Base-by-base conservation (phyloP, 2,329 filamentous ascomycete species). In the Penicillium sp. region DNA sequence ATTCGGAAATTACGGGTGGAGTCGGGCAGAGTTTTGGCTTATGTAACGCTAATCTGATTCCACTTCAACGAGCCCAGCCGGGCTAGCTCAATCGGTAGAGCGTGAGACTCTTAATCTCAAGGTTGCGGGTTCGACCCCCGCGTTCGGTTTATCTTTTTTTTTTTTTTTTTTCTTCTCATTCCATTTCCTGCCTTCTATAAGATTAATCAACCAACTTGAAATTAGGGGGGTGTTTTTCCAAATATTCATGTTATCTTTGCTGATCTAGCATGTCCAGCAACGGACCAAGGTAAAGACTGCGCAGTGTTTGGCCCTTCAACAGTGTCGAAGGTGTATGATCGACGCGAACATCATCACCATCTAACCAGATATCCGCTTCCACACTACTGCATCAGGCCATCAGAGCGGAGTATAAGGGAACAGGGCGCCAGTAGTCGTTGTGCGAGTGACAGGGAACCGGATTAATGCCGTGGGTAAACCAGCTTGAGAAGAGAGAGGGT, bases 351-450 rank as follows among this genome's bases (percentile, higher is more conserved):
- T 84, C 77, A 4, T 77, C 69, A 52, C 81, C 77, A 46, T 80
- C 80, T 1, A 84, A 75, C 85, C 85, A 90, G 22, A 90, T 82
- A 65, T 90, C 88, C 2, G 85, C 86, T 71, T 90, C 88, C 3
- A 89, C 78, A 9, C 85, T 82, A 6, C 83, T 82, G 61, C 84
- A 88, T 6, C 85, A 84, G 5, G 81, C 79, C 7, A 75, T 69
- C 1, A 87, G 69, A 22, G 87, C 88, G 11, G 84, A 83, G 63
- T 82, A 86, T 3, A 90, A 76, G 0, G 87, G 86, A 0, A 82
- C 76, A 18, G 77, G 76, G 47, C 85, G 81, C 84, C 84, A 87
- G 70, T 89, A 90, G 69, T 90, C 87, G 63, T 89, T 89, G 67
- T 89, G 86, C 1, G 83, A 87, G 68, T 89, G 86, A 58, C 85